phyloP scores from a whole-genome alignment of 1,284 basidiomycete genomes.

The Sanghuangporus baumii region DNA sequence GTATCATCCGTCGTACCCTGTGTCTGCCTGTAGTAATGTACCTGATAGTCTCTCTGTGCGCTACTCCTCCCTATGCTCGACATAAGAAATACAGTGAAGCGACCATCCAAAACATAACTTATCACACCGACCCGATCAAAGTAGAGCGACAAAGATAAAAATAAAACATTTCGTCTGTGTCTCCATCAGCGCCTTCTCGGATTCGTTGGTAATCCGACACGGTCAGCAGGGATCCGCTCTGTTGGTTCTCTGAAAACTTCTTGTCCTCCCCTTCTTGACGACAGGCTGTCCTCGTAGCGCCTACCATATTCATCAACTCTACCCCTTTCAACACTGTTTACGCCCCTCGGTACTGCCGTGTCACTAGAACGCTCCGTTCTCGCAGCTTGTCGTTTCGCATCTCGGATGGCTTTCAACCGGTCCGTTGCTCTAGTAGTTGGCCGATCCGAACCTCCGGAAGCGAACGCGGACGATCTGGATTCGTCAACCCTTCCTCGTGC shows the following conservation, averaged over 20 bases:
- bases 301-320: neutral
- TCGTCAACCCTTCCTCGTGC: neutral
- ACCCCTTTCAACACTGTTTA: neutral
- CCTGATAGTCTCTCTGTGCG: neutral
- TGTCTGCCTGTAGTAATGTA: neutral
- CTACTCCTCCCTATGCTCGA: neutral
- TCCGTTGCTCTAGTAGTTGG: constrained; percentile 35
- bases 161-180: constrained; percentile 1
- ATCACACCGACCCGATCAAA: neutral
- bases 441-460: constrained; percentile 21
- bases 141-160: constrained; percentile 7
- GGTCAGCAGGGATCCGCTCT: constrained; percentile 16
- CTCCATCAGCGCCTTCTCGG: constrained; percentile 19
- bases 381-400: constrained; percentile 41
- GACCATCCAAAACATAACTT: neutral
- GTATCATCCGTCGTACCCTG: neutral
- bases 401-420: constrained; percentile 47
- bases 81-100: neutral
- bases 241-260: neutral
- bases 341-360: neutral
- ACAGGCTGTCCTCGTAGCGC: neutral
- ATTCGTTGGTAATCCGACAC: constrained; percentile 23
- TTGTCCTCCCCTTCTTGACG: neutral
- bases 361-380: constrained; percentile 6
- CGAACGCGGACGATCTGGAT: neutral